Evolutionary conservation across 176 grass and related monocot genomes (phyloP).

Genomic region (Oryza longistaminata): DNA sequence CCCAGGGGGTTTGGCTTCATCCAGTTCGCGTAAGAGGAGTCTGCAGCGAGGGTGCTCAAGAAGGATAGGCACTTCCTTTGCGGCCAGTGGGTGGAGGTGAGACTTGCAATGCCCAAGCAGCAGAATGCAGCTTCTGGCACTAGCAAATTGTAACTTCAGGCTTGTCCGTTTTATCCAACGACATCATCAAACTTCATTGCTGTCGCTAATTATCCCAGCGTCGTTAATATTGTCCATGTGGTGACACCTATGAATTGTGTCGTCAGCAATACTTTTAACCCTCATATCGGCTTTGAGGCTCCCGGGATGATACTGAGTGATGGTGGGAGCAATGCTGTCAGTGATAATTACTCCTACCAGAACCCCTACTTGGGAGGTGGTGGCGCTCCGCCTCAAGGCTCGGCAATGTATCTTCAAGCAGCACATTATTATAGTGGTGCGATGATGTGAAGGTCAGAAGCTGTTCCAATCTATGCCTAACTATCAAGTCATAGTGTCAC

Average conservation of each 20-base stretch:
- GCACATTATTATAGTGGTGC: background rate
- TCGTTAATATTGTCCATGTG: background rate
- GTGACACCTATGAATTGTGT: background rate
- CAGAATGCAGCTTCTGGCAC: background rate
- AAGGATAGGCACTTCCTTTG: conserved; percentile 4
- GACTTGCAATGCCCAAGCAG: conserved; percentile 10
- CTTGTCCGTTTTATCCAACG: background rate
- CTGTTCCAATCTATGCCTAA: background rate
- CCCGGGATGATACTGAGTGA: background rate
- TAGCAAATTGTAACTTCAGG: background rate
- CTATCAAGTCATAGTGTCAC: background rate
- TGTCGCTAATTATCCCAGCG: background rate
- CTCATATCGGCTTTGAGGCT: background rate
- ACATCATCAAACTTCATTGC: background rate
- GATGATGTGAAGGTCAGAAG: background rate
- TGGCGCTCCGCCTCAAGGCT: background rate
- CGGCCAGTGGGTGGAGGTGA: conserved; percentile 20
- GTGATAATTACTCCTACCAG: background rate
- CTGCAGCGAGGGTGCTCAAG: background rate
- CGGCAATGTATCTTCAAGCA: background rate
- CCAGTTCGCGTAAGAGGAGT: background rate
- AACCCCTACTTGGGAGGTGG: background rate
- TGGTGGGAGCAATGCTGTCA: background rate
- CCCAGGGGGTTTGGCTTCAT: conserved; percentile 35
- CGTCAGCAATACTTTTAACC: background rate